phyloP scores from a whole-genome alignment of 2,329 filamentous ascomycete genomes.

The Talaromyces sp. region DNA sequence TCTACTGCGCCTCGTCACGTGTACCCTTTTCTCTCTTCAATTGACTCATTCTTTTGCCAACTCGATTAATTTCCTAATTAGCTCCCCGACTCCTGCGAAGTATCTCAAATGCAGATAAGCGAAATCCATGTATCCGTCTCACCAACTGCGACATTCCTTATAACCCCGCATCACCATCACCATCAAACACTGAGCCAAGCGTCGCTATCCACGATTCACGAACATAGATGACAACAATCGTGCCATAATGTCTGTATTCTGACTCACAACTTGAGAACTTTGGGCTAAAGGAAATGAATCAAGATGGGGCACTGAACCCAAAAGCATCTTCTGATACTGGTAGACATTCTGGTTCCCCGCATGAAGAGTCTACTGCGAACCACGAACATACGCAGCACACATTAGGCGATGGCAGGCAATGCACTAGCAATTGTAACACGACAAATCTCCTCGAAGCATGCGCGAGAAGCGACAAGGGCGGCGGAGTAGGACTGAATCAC shows the following conservation, averaged over 20 bases:
- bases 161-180: constrained; percentile 3
- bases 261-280: neutral
- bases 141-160: neutral
- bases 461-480: constrained; percentile 8
- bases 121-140: neutral
- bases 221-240: neutral
- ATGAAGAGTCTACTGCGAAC: neutral
- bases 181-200: neutral
- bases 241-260: neutral
- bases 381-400: neutral
- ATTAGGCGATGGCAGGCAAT: neutral
- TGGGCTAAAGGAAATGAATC: constrained; percentile 3
- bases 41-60: neutral
- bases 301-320: constrained; percentile 2
- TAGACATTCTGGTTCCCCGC: neutral
- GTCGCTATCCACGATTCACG: neutral
- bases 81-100: neutral
- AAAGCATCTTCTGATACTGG: neutral
- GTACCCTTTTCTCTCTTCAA: neutral
- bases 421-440: neutral
- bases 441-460: constrained; percentile 4
- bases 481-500: constrained; percentile 9
- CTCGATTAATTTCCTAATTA: neutral
- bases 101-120: neutral
- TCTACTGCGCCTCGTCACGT: neutral